phyloP scores from a whole-genome alignment of 257 asterid genomes.

The Paraleonurus japonicus region DNA sequence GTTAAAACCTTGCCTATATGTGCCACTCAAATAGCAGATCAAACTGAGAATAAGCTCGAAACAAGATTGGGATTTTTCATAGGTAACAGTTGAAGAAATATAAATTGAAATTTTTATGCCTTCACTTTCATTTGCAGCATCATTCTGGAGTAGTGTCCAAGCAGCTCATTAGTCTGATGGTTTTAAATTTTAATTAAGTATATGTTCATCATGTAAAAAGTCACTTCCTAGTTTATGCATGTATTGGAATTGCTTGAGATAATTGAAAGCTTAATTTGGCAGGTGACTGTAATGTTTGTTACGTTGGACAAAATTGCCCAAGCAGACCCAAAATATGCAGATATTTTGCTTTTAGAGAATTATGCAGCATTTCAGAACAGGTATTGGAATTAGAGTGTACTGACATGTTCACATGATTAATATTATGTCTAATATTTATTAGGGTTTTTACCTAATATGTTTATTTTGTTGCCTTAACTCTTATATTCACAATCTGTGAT shows the following conservation, averaged over 20 bases:
- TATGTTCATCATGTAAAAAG: neutral
- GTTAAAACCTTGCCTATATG: constrained; percentile 6
- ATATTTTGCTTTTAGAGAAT: constrained; percentile 89
- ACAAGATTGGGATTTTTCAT: neutral
- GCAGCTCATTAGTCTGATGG: neutral
- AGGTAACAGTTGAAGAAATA: neutral
- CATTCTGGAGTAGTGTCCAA: constrained; percentile 10
- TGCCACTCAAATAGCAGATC: constrained; percentile 40
- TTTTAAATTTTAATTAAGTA: neutral
- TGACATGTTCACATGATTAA: neutral
- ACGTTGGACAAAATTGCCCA: constrained; percentile 97
- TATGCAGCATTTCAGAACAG: constrained; percentile 99
- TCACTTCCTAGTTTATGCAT: constrained; percentile 16
- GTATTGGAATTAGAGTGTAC: constrained; percentile 37
- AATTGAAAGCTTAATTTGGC: constrained; percentile 41
- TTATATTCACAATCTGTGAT: constrained; percentile 29
- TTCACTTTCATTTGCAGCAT: neutral
- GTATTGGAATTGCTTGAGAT: constrained; percentile 21
- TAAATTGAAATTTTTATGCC: neutral
- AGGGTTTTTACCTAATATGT: neutral
- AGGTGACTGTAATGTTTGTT: constrained; percentile 96
- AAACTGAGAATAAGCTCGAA: constrained; percentile 2
- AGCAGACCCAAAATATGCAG: constrained; percentile 82
- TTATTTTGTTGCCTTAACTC: constrained; percentile 1
- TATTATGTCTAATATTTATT: neutral